Base-by-base conservation (phyloP, 345 rosid species). In the Pistacia vera region DNA sequence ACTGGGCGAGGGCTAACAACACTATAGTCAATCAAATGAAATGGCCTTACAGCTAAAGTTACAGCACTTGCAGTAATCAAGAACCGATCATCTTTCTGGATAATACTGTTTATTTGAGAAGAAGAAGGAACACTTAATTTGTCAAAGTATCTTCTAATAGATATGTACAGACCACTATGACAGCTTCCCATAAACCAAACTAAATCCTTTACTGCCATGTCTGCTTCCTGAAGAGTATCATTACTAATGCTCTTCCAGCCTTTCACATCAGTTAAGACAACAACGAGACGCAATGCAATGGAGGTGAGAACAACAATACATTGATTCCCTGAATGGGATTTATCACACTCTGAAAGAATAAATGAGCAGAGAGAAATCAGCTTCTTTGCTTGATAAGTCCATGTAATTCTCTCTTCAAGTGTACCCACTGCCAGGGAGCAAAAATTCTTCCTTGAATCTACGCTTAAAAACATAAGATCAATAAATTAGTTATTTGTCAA, bases 11-110 rank as follows among this genome's bases (percentile, higher is more conserved):
- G 76, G 46, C 74, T 81, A 85, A 62, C 77, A 33, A 46, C 68
- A 78, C 68, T 80, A 77, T 80, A 69, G 62, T 83, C 72, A 55
- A 74, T 81, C 62, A 72, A 70, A 52, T 88, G 93, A 81, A 93
- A 90, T 74, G 99, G 97, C 69, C 99, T 90, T 73, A 95, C 77
- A 65, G 95, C 95, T 83, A 93, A 82, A 33, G 97, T 92, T 72
- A 95, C 75, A 54, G 90, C 91, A 86, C 91, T 90, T 48, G 97
- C 93, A 52, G 88, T 93, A 71, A 93, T 88, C 87, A 93, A 76
- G 73, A 95, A 88, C 75, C 80, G 88, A 77, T 90, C 92, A 83
- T 90, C 98, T 2, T 82, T 79, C 69, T 79, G 88, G 41, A 60
- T 78, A 71, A 78, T n/a, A 76, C 18, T 78, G 64, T 66, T 88